Evolutionary conservation across 2,329 filamentous ascomycete species (phyloP), one percentile per base, ranked within the genome.

Genomic region (Microdochium trichocladiopsis): DNA sequence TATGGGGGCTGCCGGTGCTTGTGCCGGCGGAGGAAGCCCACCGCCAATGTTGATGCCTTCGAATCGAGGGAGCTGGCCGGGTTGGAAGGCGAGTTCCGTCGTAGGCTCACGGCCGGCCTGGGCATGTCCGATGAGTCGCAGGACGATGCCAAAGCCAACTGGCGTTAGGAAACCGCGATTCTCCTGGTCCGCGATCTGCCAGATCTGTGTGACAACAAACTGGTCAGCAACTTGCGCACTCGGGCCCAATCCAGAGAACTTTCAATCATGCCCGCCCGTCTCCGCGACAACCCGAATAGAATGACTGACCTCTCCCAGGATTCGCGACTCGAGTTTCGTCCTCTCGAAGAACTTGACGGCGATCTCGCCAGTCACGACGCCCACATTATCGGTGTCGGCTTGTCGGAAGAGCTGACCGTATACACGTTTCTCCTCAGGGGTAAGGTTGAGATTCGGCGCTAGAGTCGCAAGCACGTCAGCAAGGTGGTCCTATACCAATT

Each of bases 311-410:
- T 95, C 86, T 70, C 93, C 94, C 54, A 99, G 79, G 49, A 94
- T 79, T 56, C 89, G 84, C 51, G 92, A 90, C 56, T 93, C 84
- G 49, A 99, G 78, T 60, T 88, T 86, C 47, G 94, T 97, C 77
- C 94, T 94, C 72, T 97, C 92, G 67, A 99, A 99, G 77, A 99
- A 97, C 68, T 91, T 90, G 69, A 99, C 92, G 54, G 94, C 94
- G 56, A 95, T 82, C 71, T 99, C 94, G 70, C 94, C 94, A 18
- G 94, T 96, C 31, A 99, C 90, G 58, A 97, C 91, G 52, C 92
- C 91, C 53, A 96, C 86, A 66, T 83, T 88, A 62, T 96, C 94
- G 54, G 87, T 88, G 71, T 99, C 94, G 59, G 94, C 94, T 63
- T 91, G 87, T 69, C 88, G 85, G 73, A 99, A 96, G 57, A 99